Conservation (phyloP, 2,329 filamentous ascomycete genomes). For the Apiospora malaysiana region DNA sequence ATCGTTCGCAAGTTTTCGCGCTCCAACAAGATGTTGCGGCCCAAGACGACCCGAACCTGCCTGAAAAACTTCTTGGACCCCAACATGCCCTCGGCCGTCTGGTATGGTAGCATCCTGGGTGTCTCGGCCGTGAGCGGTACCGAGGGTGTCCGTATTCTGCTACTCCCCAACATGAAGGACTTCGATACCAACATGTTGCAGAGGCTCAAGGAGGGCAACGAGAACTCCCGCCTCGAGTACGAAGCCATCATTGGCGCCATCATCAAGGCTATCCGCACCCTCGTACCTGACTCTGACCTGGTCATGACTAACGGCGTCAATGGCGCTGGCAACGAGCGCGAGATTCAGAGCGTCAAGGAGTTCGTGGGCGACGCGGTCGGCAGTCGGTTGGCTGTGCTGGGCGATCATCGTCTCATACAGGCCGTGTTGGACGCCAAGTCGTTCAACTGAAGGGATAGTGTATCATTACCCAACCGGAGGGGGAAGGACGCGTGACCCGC, state of each 20-base stretch:
- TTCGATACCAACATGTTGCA: slow-evolving; percentile 60
- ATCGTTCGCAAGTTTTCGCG: slow-evolving; percentile 83
- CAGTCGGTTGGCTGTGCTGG: slow-evolving; percentile 51
- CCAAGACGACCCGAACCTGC: slow-evolving; percentile 90
- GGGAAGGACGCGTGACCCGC: background rate
- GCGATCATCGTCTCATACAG: slow-evolving; percentile 54
- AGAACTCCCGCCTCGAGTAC: slow-evolving; percentile 52
- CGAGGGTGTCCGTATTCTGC: slow-evolving; percentile 62
- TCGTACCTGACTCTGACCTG: slow-evolving; percentile 43
- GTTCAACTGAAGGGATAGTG: slow-evolving; percentile 47
- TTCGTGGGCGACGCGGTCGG: slow-evolving; percentile 63
- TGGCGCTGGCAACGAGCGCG: slow-evolving; percentile 44
- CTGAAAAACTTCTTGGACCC: slow-evolving; percentile 92
- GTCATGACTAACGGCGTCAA: slow-evolving; percentile 48
- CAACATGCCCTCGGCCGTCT: slow-evolving; percentile 78
- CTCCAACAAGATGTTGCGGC: slow-evolving; percentile 81
- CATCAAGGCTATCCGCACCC: slow-evolving; percentile 56
- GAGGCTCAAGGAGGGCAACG: slow-evolving; percentile 56
- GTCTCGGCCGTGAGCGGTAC: slow-evolving; percentile 76
- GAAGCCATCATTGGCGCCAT: slow-evolving; percentile 63
- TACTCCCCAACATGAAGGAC: slow-evolving; percentile 60
- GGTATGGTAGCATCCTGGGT: slow-evolving; percentile 87
- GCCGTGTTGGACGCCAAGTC: slow-evolving; percentile 61
- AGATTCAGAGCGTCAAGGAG: slow-evolving; percentile 54
- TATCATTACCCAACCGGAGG: background rate